Conservation (phyloP, 768 basidiomycete genomes). For the Trichaptum fuscoviolaceum region DNA sequence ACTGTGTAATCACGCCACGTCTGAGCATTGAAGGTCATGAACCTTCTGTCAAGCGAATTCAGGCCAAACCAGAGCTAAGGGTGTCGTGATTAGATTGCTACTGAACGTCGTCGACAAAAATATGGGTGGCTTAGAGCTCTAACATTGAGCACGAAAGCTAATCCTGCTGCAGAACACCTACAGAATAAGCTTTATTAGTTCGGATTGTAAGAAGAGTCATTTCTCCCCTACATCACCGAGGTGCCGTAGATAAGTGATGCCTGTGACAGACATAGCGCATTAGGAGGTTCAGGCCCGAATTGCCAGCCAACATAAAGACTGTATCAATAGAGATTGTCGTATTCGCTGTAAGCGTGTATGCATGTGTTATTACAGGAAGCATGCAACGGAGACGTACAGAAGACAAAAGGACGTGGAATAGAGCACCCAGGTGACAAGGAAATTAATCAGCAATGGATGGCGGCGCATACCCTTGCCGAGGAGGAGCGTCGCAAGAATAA, state of each 20-base stretch:
- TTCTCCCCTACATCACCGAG: conserved; percentile 42
- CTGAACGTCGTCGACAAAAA: conserved; percentile 13
- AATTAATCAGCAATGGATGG: conserved; percentile 50
- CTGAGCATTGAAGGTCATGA: not conserved
- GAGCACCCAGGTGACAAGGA: conserved; percentile 51
- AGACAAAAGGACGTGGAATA: conserved; percentile 49
- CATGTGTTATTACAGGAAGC: not conserved
- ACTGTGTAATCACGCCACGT: too few relatives aligned
- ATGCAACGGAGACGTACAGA: conserved; percentile 32
- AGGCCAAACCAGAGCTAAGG: conserved; percentile 32
- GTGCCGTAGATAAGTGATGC: conserved; percentile 50
- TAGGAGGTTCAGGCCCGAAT: conserved; percentile 21
- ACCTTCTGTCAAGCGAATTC: conserved; percentile 34
- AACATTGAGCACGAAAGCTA: not conserved
- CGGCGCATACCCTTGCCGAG: conserved; percentile 34
- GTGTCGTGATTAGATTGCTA: conserved; percentile 21
- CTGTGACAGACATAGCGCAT: conserved; percentile 41
- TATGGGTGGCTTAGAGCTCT: too few relatives aligned
- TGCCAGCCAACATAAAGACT: too few relatives aligned
- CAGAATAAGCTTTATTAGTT: too few relatives aligned
- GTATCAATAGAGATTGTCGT: not conserved
- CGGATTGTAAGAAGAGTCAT: too few relatives aligned
- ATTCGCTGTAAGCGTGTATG: too few relatives aligned
- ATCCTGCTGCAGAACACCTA: too few relatives aligned
- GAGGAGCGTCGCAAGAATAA: conserved; percentile 12